Evolutionary conservation across 768 basidiomycete species (phyloP).

Genomic region (Mycena galericulata): DNA sequence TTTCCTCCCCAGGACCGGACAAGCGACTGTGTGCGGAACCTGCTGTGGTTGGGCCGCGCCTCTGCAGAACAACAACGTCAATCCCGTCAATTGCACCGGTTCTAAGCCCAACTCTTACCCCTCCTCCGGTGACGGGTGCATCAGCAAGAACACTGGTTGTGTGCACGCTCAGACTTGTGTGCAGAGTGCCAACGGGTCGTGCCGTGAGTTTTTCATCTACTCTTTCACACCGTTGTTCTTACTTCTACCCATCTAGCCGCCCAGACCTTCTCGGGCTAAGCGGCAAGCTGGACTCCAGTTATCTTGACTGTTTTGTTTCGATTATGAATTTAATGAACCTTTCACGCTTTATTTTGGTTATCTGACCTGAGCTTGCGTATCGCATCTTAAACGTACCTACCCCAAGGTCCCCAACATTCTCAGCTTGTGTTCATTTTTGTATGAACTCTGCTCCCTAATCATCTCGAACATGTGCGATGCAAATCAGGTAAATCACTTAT

Average conservation of each 20-base stretch:
- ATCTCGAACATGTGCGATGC: too few species aligned
- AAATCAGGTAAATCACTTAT: too few species aligned
- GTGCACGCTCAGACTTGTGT: background rate
- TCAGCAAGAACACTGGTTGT: background rate
- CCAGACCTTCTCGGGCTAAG: background rate
- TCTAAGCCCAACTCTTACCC: background rate
- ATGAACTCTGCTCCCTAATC: too few species aligned
- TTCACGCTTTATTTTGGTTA: too few species aligned
- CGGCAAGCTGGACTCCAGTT: too few species aligned
- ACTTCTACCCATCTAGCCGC: background rate
- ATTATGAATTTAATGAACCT: too few species aligned
- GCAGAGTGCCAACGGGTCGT: background rate
- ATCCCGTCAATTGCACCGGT: background rate
- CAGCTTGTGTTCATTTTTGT: too few species aligned
- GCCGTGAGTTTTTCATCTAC: background rate
- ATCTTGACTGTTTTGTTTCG: too few species aligned
- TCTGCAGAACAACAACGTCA: background rate
- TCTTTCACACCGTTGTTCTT: background rate
- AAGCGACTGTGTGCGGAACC: background rate
- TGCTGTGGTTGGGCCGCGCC: constrained; percentile 7
- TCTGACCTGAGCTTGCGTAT: too few species aligned
- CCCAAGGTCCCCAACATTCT: too few species aligned
- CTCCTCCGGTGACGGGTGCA: constrained; percentile 7
- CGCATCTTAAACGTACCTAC: too few species aligned
- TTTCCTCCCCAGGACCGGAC: background rate